Percentiles rank a stretch among this genome's conserved stretches.
phyloP scores from a whole-genome alignment of 2,329 filamentous ascomycete genomes.

The Chaetomium sp. region DNA sequence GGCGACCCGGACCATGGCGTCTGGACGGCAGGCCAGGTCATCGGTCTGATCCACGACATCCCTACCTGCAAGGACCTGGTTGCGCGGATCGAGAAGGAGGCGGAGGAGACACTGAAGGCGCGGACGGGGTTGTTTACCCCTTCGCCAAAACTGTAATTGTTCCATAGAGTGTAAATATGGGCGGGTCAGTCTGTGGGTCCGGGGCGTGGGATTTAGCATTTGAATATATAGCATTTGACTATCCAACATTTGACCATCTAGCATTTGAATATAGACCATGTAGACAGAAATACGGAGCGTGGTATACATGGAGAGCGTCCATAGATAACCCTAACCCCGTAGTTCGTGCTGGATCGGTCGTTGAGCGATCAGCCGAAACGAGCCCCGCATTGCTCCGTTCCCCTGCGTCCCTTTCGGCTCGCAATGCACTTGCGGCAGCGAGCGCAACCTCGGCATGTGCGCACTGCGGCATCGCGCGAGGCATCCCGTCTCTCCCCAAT shows the following conservation, averaged over 20 bases:
- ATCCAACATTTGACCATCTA: no score
- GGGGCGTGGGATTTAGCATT: neutral
- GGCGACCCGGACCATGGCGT: conserved; percentile 91
- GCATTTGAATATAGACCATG: neutral
- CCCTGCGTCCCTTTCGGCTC: conserved; percentile 14
- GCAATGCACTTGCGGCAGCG: neutral
- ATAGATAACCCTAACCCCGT: conserved; percentile 20
- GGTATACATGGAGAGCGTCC: neutral
- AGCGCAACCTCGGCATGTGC: conserved; percentile 31
- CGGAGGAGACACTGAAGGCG: conserved; percentile 65
- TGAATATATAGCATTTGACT: no score
- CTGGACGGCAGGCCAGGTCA: conserved; percentile 97
- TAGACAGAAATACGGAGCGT: neutral
- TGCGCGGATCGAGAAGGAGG: conserved; percentile 75
- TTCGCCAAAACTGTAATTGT: conserved; percentile 32
- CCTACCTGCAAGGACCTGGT: conserved; percentile 72
- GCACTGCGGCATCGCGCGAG: conserved; percentile 13
- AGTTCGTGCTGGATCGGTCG: neutral
- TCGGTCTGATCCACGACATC: conserved; percentile 83
- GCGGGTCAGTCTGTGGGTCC: neutral
- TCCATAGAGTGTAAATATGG: neutral
- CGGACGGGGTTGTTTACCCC: conserved; percentile 37
- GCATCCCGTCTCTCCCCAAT: neutral
- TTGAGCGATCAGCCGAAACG: conserved; percentile 15
- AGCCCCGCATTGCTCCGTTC: conserved; percentile 18